Evolutionary conservation across 306 rosid species (phyloP).

Genomic region (Adenanthera pavonina): DNA sequence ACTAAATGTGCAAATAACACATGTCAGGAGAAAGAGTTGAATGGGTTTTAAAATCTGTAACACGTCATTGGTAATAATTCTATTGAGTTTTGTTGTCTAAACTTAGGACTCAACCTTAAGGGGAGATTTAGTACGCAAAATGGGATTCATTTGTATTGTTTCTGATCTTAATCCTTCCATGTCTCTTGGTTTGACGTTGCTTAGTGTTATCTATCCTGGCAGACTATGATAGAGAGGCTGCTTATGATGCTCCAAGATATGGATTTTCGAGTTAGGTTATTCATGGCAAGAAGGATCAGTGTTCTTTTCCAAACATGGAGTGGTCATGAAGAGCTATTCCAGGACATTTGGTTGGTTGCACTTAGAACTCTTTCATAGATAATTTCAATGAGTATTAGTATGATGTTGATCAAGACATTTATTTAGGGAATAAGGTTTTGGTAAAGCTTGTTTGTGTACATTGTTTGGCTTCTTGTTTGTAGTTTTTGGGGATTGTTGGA

Average conservation of each 20-base stretch:
- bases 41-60: neutral
- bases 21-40: neutral
- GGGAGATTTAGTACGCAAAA: neutral
- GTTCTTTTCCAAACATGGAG: constrained; percentile 97
- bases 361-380: constrained; percentile 1
- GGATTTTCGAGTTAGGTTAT: constrained; percentile 87
- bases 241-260: constrained; percentile 74
- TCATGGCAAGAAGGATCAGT: constrained; percentile 69
- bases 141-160: constrained; percentile 12
- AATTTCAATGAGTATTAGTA: neutral
- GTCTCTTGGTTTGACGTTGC: constrained; percentile 28
- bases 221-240: constrained; percentile 78
- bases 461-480: constrained; percentile 19
- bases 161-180: constrained; percentile 27
- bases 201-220: constrained; percentile 37
- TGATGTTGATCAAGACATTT: constrained; percentile 2
- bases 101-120: neutral
- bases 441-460: neutral
- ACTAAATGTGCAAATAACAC: neutral
- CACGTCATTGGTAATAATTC: neutral
- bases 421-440: constrained; percentile 9
- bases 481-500: constrained; percentile 1
- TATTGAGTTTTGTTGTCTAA: neutral
- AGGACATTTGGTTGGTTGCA: constrained; percentile 81
- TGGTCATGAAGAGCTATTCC: constrained; percentile 89